A percentile compares a stretch with the other conserved stretches of the same genome.
These are phyloP conservation scores for Rubia tinctorum DNA, from an alignment of 305 asterid genomes.

Conservation along the genomic window DNA sequence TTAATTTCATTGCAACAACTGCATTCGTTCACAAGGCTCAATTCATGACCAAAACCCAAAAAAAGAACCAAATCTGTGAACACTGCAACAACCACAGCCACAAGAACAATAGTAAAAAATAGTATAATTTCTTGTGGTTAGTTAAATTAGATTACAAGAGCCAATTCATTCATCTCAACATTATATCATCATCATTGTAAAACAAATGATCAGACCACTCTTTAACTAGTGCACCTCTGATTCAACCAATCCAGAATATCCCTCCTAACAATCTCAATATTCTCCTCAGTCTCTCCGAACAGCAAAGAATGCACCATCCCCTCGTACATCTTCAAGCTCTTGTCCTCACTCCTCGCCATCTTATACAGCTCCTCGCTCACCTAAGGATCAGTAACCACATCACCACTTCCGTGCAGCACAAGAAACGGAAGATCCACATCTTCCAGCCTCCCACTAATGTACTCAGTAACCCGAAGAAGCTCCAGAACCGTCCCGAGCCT, in stretches of 20 bases:
- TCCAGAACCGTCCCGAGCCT: constrained; percentile 80
- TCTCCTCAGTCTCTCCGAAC: constrained; percentile 93
- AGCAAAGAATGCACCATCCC: constrained; percentile 89
- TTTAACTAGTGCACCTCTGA: constrained; percentile 35
- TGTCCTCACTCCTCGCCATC: constrained; percentile 60
- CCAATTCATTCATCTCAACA: background rate
- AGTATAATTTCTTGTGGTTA: background rate
- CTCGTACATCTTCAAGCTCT: constrained; percentile 70
- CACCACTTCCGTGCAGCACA: constrained; percentile 78
- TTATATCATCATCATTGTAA: background rate
- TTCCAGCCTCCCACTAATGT: constrained; percentile 40
- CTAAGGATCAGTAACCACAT: constrained; percentile 81
- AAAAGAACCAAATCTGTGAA: too few relatives aligned
- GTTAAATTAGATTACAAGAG: background rate
- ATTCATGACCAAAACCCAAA: too few relatives aligned
- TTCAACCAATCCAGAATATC: constrained; percentile 73
- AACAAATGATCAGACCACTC: background rate
- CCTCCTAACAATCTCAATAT: constrained; percentile 58
- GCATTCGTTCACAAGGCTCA: background rate
- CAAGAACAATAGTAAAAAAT: background rate
- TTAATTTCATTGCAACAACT: background rate
- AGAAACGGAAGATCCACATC: constrained; percentile 66
- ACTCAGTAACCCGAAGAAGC: constrained; percentile 68
- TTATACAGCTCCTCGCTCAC: constrained; percentile 78
- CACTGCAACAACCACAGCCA: background rate